Evolutionary conservation across 2,329 filamentous ascomycete genomes (phyloP), one percentile per base, ranked within the genome.

Genomic region (Colletotrichum agaves): DNA sequence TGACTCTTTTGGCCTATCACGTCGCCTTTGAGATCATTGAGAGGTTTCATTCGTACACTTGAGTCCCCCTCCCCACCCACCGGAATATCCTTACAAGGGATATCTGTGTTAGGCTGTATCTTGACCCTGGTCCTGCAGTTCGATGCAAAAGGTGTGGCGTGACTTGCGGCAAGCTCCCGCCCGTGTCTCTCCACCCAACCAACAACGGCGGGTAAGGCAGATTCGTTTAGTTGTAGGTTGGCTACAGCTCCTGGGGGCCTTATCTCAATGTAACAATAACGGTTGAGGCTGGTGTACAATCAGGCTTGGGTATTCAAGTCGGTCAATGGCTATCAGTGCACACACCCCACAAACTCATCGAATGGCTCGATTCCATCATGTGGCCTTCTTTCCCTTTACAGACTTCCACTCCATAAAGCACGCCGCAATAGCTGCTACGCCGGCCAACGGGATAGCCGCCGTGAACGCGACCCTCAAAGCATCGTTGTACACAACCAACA

Each of bases 401-500:
- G 57, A 62, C 13, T 52, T 69, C 63, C 62, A 69, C 33, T 69
- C 50, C 63, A 69, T 53, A 7, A 61, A 69, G 31, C 62, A 69
- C 33, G 66, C 49, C 8, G 66, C 62, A 50, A 69, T 49, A 7
- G 39, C 37, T 10, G 66, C 64, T 7, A 67, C 7, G 7, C 56
- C 66, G 11, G 63, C 63, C 63, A 69, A 41, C 1, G 63, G 56
- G 39, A 69, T 58, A 3, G 66, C 66, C 33, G 39, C 63, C 7
- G 66, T 88, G 27, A 88, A 82, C 3, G 83, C 81, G 6, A 89
- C 86, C 72, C 88, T 88, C 72, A 90, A 87, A 0, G 85, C 86
- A 58, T 84, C 78, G 65, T 85, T 90, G 77, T 92, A 92, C 0
- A 86, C 86, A 0, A 73, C 58, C 15, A 90, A 77, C 46, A 92